Conservation (phyloP, 2,329 filamentous ascomycete species). For the Colletotrichum eleusines region DNA sequence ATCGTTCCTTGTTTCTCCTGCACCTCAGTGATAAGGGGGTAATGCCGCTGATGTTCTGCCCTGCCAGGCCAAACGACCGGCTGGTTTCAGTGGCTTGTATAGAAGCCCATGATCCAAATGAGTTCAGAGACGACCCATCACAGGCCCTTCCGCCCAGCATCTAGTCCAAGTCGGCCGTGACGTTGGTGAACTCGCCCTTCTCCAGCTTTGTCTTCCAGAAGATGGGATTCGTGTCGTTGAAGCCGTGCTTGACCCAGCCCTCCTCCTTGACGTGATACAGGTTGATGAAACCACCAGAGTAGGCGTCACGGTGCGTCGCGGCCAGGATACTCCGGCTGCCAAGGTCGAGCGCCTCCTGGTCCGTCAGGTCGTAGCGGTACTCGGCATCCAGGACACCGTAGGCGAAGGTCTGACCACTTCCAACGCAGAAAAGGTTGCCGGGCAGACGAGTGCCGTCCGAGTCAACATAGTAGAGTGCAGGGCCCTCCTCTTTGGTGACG, state of each 20-base stretch:
- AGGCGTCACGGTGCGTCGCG: slow-evolving; percentile 97
- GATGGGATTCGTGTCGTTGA: slow-evolving; percentile 97
- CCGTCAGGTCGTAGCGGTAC: slow-evolving; percentile 89
- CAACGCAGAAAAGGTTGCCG: slow-evolving; percentile 98
- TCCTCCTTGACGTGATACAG: slow-evolving; percentile 99
- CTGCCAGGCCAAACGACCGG: background rate
- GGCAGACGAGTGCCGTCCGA: slow-evolving; percentile 92
- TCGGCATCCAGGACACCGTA: slow-evolving; percentile 98
- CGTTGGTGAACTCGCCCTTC: slow-evolving; percentile 98
- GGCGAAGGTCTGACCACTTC: slow-evolving; percentile 97
- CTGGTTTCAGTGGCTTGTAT: background rate
- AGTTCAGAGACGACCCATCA: slow-evolving; percentile 23
- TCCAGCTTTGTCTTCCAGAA: slow-evolving; percentile 99
- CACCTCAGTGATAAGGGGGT: background rate
- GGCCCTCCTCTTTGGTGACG: slow-evolving; percentile 94
- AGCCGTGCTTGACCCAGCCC: slow-evolving; percentile 98
- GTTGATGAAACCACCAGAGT: slow-evolving; percentile 98
- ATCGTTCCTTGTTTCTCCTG: slow-evolving; percentile 12
- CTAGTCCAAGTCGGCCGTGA: slow-evolving; percentile 81
- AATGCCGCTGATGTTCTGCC: background rate
- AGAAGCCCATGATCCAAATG: slow-evolving; percentile 2
- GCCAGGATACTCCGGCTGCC: slow-evolving; percentile 93
- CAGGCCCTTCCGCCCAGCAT: slow-evolving; percentile 13
- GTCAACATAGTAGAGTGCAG: slow-evolving; percentile 99
- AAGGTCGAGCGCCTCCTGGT: slow-evolving; percentile 90